Conservation (phyloP, 306 rosid species). For the Psophocarpus tetragonolobus region DNA sequence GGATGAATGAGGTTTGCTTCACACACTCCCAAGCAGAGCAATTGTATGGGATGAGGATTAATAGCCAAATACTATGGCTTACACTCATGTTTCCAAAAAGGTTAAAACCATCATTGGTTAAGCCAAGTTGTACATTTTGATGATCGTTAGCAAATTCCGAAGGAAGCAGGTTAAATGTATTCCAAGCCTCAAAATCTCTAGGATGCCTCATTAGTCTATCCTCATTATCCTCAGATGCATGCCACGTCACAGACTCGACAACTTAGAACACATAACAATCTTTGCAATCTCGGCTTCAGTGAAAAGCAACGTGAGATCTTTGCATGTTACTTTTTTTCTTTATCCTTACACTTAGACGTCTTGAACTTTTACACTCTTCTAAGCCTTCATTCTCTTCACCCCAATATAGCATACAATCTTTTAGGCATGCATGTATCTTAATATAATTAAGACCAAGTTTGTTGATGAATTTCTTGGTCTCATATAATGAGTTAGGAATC, state of each 20-base stretch:
- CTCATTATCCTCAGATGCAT: background rate
- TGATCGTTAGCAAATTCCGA: background rate
- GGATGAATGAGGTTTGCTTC: background rate
- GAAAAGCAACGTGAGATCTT: background rate
- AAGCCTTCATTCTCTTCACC: background rate
- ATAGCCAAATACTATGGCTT: too few species aligned
- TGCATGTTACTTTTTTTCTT: background rate
- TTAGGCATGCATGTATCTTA: background rate
- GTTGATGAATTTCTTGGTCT: background rate
- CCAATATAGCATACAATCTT: background rate
- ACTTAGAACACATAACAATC: background rate
- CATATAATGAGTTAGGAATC: background rate
- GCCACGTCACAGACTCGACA: background rate
- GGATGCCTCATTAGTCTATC: background rate
- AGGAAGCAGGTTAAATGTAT: background rate
- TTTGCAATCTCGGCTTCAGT: too few species aligned
- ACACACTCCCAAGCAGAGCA: background rate
- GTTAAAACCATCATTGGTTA: too few species aligned
- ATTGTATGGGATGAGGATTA: too few species aligned
- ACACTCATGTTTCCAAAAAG: too few species aligned
- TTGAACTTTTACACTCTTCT: background rate
- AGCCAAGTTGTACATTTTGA: background rate
- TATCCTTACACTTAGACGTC: background rate
- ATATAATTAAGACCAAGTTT: background rate
- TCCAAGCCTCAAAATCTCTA: background rate